Evolutionary conservation across 352 stramenopile species (phyloP).

Genomic region (Pythium myriotylum): DNA sequence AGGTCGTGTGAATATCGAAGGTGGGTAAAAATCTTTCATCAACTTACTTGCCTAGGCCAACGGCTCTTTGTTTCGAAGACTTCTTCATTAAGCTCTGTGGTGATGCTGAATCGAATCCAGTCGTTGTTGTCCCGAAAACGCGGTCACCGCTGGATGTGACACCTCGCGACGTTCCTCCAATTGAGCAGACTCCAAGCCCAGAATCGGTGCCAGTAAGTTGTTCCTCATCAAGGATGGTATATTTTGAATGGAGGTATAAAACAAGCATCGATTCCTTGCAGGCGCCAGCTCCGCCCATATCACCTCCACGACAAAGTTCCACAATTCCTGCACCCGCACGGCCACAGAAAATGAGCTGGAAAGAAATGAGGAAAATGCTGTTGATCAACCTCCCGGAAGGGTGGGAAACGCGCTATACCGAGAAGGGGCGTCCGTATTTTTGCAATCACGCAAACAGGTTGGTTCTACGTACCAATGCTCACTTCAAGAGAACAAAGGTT

Average conservation of each 20-base stretch:
- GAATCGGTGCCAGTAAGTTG: constrained; percentile 16
- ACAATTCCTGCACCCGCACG: constrained; percentile 37
- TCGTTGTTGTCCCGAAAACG: constrained; percentile 17
- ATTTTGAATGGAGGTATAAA: too few relatives aligned
- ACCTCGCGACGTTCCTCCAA: not conserved
- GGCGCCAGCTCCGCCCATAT: constrained; percentile 9
- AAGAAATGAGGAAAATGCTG: constrained; percentile 77
- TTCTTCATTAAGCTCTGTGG: constrained; percentile 80
- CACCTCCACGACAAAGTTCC: constrained; percentile 20
- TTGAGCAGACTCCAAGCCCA: not conserved
- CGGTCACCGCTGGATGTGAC: not conserved
- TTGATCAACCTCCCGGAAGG: constrained; percentile 69
- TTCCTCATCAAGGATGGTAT: not conserved
- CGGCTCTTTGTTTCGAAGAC: constrained; percentile 32
- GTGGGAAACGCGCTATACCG: constrained; percentile 83
- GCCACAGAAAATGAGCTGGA: constrained; percentile 62
- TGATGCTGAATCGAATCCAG: constrained; percentile 57
- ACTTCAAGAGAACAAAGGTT: too few relatives aligned
- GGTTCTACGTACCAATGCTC: not conserved
- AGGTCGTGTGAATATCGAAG: constrained; percentile 73
- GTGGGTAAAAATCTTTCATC: constrained; percentile 25
- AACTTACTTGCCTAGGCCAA: not conserved
- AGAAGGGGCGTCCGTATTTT: constrained; percentile 83
- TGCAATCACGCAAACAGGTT: constrained; percentile 77
- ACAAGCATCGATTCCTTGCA: too few relatives aligned